Base-by-base conservation (phyloP, 2,329 filamentous ascomycete genomes). In the Westerdykella sp. region DNA sequence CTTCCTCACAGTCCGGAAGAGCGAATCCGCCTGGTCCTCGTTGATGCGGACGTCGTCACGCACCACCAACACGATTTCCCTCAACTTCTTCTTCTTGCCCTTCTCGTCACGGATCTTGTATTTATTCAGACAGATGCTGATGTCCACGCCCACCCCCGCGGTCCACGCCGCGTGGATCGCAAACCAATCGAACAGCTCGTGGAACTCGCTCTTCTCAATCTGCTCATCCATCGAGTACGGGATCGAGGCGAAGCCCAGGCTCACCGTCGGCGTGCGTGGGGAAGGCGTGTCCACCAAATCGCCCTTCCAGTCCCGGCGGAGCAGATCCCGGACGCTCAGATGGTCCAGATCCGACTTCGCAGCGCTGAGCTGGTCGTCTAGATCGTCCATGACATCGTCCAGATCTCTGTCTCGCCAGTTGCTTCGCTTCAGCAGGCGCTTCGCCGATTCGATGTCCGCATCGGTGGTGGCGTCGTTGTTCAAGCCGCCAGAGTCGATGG, bases 91-190 rank as follows among this genome's bases (percentile, higher is more conserved):
- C 59, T 72, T 73, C 44, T 58, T 55, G 1, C 62, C 60, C 7
- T 66, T 49, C 41, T 62, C 54, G 47, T 68, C 60, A 37, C 59
- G 55, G 44, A 63, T 55, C 47, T 73, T 73, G 61, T 72, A 72
- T 49, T 73, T 73, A 62, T 69, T 73, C 25, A 74, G 52, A 5
- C 64, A 64, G 30, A 74, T 62, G 48, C 60, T 66, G 51, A 74
- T 69, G 48, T 74, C 71, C 11, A 68, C 66, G 25, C 69, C 67
- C 9, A 67, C 58, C 45, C 71, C 63, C 5, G 71, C 70, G 0
- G 71, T 74, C 71, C 71, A 74, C 1, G 71, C 71, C 10, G 71
- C 70, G 40, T 74, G 69, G 22, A 73, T 59, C 3, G 70, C 70
- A 44, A 73, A 74, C 71, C 71, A 74, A 51, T 73, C 65, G 38